Percentiles rank a stretch among this genome's conserved stretches.
phyloP scores from a whole-genome alignment of 2,329 filamentous ascomycete species.

The Fusarium dimerum region DNA sequence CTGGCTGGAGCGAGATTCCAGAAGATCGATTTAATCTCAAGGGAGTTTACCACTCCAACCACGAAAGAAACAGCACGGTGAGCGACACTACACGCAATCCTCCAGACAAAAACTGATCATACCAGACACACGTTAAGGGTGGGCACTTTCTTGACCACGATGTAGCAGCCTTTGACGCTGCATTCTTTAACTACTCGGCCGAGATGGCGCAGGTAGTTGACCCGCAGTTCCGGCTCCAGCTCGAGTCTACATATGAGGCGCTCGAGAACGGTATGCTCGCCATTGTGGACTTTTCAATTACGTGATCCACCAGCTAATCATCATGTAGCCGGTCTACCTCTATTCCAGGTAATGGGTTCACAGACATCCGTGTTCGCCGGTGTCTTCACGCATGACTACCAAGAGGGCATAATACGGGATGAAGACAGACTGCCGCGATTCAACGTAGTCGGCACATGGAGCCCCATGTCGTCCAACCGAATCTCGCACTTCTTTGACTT shows the following conservation, averaged over 20 bases:
- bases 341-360: constrained; percentile 4
- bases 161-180: constrained; percentile 4
- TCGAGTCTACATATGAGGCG: constrained; percentile 11
- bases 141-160: constrained; percentile 8
- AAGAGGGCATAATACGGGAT: background rate
- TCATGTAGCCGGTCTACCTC: constrained; percentile 1
- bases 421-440: background rate
- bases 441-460: background rate
- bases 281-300: background rate
- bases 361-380: constrained; percentile 9
- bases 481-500: constrained; percentile 9
- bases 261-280: background rate
- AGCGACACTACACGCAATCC: background rate
- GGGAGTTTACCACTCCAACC: constrained; percentile 1
- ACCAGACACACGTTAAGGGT: background rate
- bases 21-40: constrained; percentile 1
- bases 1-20: constrained; percentile 1
- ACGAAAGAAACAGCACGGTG: constrained; percentile 1
- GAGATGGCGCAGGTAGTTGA: constrained; percentile 9
- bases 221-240: constrained; percentile 7
- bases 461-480: constrained; percentile 18
- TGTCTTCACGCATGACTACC: constrained; percentile 5
- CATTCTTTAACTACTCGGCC: constrained; percentile 6
- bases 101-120: background rate
- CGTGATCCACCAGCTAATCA: too few relatives aligned